phyloP scores from a whole-genome alignment of 140 eudicot genomes.

The Cichorium intybus region DNA sequence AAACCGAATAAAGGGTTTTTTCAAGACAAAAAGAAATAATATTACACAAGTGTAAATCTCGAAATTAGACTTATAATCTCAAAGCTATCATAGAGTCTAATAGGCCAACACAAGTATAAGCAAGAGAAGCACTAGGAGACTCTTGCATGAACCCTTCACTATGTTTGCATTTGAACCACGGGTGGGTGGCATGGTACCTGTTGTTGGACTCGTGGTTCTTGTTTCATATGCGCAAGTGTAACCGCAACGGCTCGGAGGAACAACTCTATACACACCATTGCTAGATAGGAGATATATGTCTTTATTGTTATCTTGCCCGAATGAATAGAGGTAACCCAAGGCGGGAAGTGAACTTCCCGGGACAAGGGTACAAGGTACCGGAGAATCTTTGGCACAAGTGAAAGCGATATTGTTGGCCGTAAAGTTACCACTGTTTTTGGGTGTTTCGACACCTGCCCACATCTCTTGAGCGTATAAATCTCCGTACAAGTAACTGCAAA shows the following conservation, averaged over 20 bases:
- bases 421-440: slow-evolving; percentile 68
- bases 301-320: slow-evolving; percentile 67
- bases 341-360: slow-evolving; percentile 63
- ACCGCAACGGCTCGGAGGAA: slow-evolving; percentile 72
- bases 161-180: slow-evolving; percentile 39
- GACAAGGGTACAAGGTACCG: slow-evolving; percentile 44
- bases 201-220: slow-evolving; percentile 14
- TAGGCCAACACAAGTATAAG: slow-evolving; percentile 29
- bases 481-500: slow-evolving; percentile 68
- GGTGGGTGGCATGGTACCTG: slow-evolving; percentile 25
- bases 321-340: slow-evolving; percentile 72
- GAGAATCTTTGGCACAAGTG: slow-evolving; percentile 69
- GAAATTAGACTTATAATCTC: background rate
- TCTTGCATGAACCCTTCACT: slow-evolving; percentile 26
- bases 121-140: slow-evolving; percentile 23
- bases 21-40: background rate
- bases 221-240: slow-evolving; percentile 54
- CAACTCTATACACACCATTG: slow-evolving; percentile 75
- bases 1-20: no score
- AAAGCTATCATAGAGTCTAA: background rate
- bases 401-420: slow-evolving; percentile 33
- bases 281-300: slow-evolving; percentile 57
- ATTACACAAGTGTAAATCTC: background rate
- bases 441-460: slow-evolving; percentile 73
- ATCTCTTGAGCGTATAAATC: slow-evolving; percentile 68